phyloP scores from a whole-genome alignment of 2,329 filamentous ascomycete species.

The Clonostachys sp. region DNA sequence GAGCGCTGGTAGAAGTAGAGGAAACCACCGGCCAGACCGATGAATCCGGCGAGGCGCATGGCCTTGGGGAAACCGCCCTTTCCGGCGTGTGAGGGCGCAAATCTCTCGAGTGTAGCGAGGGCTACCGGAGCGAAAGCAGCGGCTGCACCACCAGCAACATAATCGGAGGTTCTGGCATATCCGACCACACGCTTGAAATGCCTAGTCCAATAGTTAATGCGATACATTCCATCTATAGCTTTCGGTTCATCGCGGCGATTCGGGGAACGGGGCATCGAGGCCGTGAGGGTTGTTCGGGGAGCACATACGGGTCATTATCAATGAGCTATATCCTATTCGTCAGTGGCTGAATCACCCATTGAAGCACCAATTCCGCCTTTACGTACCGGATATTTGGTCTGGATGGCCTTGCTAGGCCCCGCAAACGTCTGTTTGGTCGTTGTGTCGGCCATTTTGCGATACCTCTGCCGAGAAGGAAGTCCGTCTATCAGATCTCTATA shows the following conservation, averaged over 20 bases:
- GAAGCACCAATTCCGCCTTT: conserved; percentile 3
- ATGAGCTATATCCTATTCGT: conserved; percentile 66
- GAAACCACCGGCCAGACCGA: conserved; percentile 76
- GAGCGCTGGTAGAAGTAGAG: conserved; percentile 83
- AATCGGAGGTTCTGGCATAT: conserved; percentile 86
- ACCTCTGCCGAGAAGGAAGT: background rate
- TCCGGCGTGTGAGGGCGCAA: conserved; percentile 80
- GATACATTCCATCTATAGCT: background rate
- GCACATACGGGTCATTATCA: conserved; percentile 89
- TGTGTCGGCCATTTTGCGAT: conserved; percentile 28
- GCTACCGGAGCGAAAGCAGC: conserved; percentile 69
- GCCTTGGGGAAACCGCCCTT: conserved; percentile 77
- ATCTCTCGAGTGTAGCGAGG: conserved; percentile 75
- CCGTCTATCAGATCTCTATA: no score
- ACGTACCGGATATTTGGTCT: conserved; percentile 84
- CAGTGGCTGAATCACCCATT: conserved; percentile 12
- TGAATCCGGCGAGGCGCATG: conserved; percentile 71
- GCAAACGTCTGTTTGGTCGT: conserved; percentile 31
- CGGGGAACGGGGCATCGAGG: background rate
- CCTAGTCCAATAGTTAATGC: conserved; percentile 39
- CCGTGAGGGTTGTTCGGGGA: background rate
- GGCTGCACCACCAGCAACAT: conserved; percentile 62
- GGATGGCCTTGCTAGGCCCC: conserved; percentile 64
- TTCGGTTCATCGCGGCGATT: background rate
- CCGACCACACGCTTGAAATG: conserved; percentile 86